Base-by-base conservation (phyloP, 352 stramenopile species). In the Phytophthora tentaculata region DNA sequence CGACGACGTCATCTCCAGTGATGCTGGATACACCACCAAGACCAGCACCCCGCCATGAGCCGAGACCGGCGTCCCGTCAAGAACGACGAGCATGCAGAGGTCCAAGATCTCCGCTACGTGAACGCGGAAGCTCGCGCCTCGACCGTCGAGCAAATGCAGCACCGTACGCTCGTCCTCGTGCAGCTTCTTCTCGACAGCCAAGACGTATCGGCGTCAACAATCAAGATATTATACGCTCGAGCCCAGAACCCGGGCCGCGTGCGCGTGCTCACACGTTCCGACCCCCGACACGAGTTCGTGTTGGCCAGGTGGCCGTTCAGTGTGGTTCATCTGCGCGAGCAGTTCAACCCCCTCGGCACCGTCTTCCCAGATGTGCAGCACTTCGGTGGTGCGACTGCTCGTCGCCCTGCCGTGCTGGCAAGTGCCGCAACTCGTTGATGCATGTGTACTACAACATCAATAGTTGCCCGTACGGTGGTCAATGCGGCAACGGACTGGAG, bases 391-490 rank as follows among this genome's bases (percentile, higher is more conserved):
- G 61, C 20, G 32, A 19, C 6, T 57, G 52, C n/a, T 50, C 16
- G 16, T 20, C 7, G 2, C 14, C 23, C 39, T 62, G 43, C 14
- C 51, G 44, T 5, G 41, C 24, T 6, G 8, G 14, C 1, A 47
- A 32, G 1, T 51, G 41, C 61, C 29, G 51, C 28, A 61, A 57
- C 23, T 8, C 43, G 3, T 29, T 37, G 3, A 41, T 68, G 43
- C 12, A 47, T 16, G 1, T 61, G 16, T 57, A 53, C 52, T 68
- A 41, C 52, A 62, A 48, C 52, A 6, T 51, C 9, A 67, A 60
- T 24, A 41, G 50, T 24, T 67, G 49, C 41, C 39, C 50, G 3
- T 67, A 55, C 20, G 49, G 24, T 1, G 59, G 41, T 5, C 39
- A 55, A 28, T 55, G 59, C 14, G 58, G 59, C 14, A 67, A 67